Conservation (phyloP, 768 basidiomycete species). For the Hydnomerulius pinastri region DNA sequence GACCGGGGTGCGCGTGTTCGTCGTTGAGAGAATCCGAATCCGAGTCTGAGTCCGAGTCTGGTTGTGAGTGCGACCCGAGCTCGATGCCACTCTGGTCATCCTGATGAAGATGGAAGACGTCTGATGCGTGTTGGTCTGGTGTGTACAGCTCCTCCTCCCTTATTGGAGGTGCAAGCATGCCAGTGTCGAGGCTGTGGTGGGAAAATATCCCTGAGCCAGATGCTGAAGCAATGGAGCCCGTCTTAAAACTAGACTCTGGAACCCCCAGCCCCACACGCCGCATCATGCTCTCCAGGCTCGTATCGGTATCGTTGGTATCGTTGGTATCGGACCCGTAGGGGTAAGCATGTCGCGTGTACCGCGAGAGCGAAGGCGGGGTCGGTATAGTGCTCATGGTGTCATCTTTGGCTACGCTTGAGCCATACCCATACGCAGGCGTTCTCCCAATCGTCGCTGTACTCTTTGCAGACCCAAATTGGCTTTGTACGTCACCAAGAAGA, state of each 20-base stretch:
- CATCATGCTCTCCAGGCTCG: slow-evolving; percentile 73
- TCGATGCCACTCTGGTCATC: slow-evolving; percentile 22
- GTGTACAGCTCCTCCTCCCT: slow-evolving; percentile 18
- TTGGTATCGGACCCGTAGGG: slow-evolving; percentile 42
- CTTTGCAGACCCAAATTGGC: slow-evolving; percentile 24
- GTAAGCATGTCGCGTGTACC: slow-evolving; percentile 53
- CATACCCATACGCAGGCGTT: slow-evolving; percentile 32
- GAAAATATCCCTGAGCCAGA: slow-evolving; percentile 13
- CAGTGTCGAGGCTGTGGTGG: slow-evolving; percentile 3
- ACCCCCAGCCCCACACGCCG: slow-evolving; percentile 55
- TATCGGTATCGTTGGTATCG: slow-evolving; percentile 50
- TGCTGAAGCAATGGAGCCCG: slow-evolving; percentile 14
- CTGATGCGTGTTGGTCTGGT: slow-evolving; percentile 23
- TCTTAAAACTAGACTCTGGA: slow-evolving; percentile 32
- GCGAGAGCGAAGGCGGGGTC: slow-evolving; percentile 69
- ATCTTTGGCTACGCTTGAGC: slow-evolving; percentile 34
- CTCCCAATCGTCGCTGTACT: slow-evolving; percentile 19
- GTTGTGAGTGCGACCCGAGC: slow-evolving; percentile 7
- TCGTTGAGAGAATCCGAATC: slow-evolving; percentile 63
- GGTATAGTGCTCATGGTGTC: slow-evolving; percentile 71
- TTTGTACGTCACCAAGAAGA: slow-evolving; percentile 57
- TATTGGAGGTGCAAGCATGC: not conserved
- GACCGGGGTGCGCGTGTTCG: slow-evolving; percentile 54
- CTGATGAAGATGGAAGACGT: slow-evolving; percentile 28
- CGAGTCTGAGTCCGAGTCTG: slow-evolving; percentile 45